A percentile compares a stretch with the other conserved stretches of the same genome.
These are phyloP conservation scores for Geranomyces michiganensis DNA, from an alignment of 192 early-diverging fungal genomes.

Conservation along the genomic window DNA sequence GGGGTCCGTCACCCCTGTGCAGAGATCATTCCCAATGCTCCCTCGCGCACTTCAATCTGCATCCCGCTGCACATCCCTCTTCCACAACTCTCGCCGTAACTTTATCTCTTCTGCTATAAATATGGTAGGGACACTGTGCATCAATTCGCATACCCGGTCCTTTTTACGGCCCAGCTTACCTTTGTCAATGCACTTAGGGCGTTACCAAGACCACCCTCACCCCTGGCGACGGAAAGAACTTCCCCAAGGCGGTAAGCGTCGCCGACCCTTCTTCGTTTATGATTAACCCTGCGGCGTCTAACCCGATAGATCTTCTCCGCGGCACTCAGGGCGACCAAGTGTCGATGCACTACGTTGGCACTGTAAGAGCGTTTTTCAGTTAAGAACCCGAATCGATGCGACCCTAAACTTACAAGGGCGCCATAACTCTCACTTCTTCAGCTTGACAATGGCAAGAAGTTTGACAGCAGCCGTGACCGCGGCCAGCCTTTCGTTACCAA, in stretches of 20 bases:
- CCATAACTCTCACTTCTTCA: conserved; percentile 7
- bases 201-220: conserved; percentile 55
- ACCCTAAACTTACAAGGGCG: too few relatives aligned
- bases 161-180: neutral
- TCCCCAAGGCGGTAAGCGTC: conserved; percentile 53
- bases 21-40: too few relatives aligned
- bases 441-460: conserved; percentile 63
- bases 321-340: conserved; percentile 46
- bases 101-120: conserved; percentile 16
- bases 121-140: conserved; percentile 3
- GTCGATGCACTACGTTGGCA: conserved; percentile 46
- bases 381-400: too few relatives aligned
- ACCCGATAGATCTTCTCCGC: neutral
- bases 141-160: neutral
- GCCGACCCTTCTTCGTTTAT: neutral
- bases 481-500: conserved; percentile 80
- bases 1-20: too few relatives aligned
- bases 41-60: too few relatives aligned
- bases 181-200: conserved; percentile 36
- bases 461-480: conserved; percentile 89
- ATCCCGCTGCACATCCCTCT: neutral
- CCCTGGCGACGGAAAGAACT: conserved; percentile 57
- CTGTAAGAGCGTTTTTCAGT: conserved; percentile 4
- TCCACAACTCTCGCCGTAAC: neutral
- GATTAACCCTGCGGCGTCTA: neutral